Evolutionary conservation across 192 early-diverging fungal genomes (phyloP).

Genomic region (Podila clonocystis): DNA sequence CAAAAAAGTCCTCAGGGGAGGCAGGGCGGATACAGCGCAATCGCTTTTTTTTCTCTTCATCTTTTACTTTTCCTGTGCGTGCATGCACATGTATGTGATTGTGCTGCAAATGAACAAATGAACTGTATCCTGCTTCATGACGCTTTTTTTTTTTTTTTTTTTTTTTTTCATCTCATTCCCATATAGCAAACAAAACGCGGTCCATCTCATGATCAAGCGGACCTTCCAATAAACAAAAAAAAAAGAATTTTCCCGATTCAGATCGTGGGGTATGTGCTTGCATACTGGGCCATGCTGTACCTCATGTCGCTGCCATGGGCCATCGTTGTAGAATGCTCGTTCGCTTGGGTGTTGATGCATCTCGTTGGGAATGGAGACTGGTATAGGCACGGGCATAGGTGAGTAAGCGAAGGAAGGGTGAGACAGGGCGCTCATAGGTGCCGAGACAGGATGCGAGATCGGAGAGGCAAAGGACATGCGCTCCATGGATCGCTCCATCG

Average conservation of each 20-base stretch:
- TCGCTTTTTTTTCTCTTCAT: not conserved
- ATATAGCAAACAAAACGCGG: too few species aligned
- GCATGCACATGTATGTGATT: too few species aligned
- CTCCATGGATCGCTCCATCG: slow-evolving; percentile 41
- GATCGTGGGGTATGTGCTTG: not conserved
- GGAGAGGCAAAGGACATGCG: slow-evolving; percentile 25
- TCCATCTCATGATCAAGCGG: not conserved
- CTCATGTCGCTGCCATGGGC: slow-evolving; percentile 45
- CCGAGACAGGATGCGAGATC: slow-evolving; percentile 18
- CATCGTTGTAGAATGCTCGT: slow-evolving; percentile 6
- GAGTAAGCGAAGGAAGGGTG: not conserved
- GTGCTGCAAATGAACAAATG: too few species aligned
- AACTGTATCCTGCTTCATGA: too few species aligned
- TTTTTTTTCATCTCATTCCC: too few species aligned
- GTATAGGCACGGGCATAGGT: not conserved
- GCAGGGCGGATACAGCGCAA: not conserved
- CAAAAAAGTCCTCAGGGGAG: not conserved
- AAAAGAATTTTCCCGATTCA: not conserved
- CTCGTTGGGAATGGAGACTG: not conserved
- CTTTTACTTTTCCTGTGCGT: too few species aligned
- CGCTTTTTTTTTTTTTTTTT: too few species aligned
- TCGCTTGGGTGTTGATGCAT: not conserved
- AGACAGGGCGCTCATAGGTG: not conserved
- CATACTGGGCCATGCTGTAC: slow-evolving; percentile 3
- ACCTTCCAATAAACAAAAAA: too few species aligned